Evolutionary conservation across 2,329 filamentous ascomycete species (phyloP).

Genomic region (Aspergillus puulaauensis): DNA sequence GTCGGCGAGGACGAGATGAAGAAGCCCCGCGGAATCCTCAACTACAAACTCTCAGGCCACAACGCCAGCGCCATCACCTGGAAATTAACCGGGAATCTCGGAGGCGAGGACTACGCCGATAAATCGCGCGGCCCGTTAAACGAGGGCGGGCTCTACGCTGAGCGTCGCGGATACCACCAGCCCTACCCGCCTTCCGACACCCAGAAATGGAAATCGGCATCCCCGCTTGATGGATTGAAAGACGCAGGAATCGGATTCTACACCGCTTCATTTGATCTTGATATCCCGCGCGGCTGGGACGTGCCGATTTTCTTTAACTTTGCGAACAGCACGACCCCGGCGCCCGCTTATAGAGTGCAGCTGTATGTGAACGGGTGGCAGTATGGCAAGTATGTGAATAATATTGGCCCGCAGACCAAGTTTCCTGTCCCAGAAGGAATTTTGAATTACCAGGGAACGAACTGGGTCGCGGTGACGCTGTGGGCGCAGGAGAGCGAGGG

Average conservation of each 20-base stretch:
- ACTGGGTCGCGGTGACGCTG: constrained; percentile 66
- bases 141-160: constrained; percentile 57
- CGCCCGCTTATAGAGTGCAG: constrained; percentile 60
- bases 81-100: constrained; percentile 61
- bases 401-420: constrained; percentile 70
- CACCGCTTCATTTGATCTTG: constrained; percentile 51
- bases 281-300: constrained; percentile 54
- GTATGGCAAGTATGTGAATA: constrained; percentile 66
- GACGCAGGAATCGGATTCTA: constrained; percentile 55
- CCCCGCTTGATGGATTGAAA: constrained; percentile 42
- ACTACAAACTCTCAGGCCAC: constrained; percentile 41
- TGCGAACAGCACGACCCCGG: constrained; percentile 45
- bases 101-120: constrained; percentile 56
- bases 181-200: constrained; percentile 41
- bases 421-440: constrained; percentile 75
- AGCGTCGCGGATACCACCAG: constrained; percentile 57
- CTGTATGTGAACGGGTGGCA: constrained; percentile 77
- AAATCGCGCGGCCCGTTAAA: constrained; percentile 55
- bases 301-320: constrained; percentile 57
- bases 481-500: constrained; percentile 64
- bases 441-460: constrained; percentile 67
- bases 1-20: constrained; percentile 61
- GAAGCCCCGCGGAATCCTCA: constrained; percentile 56
- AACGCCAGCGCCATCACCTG: constrained; percentile 42
- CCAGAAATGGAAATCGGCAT: constrained; percentile 32